These are phyloP conservation scores for Candida khao-thaluensis DNA, from an alignment of 805 yeast genomes.

Conservation along the genomic window DNA sequence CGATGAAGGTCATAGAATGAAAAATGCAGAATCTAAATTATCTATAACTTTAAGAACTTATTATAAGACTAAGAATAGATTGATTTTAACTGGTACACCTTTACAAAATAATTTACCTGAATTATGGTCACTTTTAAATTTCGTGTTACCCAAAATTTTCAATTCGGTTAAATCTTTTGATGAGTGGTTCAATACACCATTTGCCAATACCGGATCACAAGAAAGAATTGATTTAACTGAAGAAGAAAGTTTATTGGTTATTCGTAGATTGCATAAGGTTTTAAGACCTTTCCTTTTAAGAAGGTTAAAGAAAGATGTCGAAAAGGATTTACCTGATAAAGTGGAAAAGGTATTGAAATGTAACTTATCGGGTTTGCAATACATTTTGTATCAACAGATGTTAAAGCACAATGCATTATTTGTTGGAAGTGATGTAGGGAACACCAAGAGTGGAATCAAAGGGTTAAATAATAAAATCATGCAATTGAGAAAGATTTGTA, in stretches of 20 bases:
- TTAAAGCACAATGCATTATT: slow-evolving; percentile 67
- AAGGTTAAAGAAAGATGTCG: slow-evolving; percentile 84
- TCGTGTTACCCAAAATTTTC: slow-evolving; percentile 80
- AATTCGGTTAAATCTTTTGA: slow-evolving; percentile 84
- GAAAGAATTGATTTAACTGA: slow-evolving; percentile 79
- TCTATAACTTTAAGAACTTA: slow-evolving; percentile 68
- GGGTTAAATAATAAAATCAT: slow-evolving; percentile 80
- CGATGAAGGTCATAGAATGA: slow-evolving; percentile 91
- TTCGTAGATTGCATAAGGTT: slow-evolving; percentile 83
- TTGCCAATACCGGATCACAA: slow-evolving; percentile 80
- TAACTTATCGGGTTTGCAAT: slow-evolving; percentile 71
- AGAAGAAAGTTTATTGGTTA: slow-evolving; percentile 80
- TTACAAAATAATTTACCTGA: slow-evolving; percentile 83
- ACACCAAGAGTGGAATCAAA: slow-evolving; percentile 64
- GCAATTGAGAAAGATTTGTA: slow-evolving; percentile 84
- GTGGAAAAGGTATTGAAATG: slow-evolving; percentile 81
- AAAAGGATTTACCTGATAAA: slow-evolving; percentile 80
- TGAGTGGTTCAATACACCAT: slow-evolving; percentile 89
- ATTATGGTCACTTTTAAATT: slow-evolving; percentile 80
- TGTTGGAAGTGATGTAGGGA: slow-evolving; percentile 60
- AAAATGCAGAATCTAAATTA: slow-evolving; percentile 71
- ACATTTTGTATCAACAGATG: slow-evolving; percentile 73
- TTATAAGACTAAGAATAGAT: slow-evolving; percentile 72
- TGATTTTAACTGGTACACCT: slow-evolving; percentile 87
- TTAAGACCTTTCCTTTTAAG: slow-evolving; percentile 80